Conservation (phyloP, 805 yeast genomes). For the Candida pseudoglaebosa region DNA sequence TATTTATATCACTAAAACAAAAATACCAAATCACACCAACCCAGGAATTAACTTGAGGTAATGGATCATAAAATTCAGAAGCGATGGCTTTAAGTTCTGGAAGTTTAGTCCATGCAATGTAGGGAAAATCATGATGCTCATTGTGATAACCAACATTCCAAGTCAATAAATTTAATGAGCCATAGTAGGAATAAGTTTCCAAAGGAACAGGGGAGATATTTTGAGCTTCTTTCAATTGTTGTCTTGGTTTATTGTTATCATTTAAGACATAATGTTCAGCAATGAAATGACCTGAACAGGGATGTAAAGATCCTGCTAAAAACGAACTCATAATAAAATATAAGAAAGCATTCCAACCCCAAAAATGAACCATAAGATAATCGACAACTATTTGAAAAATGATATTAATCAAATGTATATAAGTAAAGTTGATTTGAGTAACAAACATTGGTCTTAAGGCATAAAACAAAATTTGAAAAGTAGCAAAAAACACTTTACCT, state of each 20-base stretch:
- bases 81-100: conserved; percentile 65
- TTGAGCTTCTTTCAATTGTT: conserved; percentile 10
- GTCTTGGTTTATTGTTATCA: conserved; percentile 45
- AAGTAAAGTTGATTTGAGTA: conserved; percentile 69
- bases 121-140: conserved; percentile 95
- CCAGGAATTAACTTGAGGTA: conserved; percentile 81
- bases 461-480: conserved; percentile 83
- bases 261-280: conserved; percentile 86
- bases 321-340: conserved; percentile 77
- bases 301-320: conserved; percentile 88
- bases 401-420: conserved; percentile 68
- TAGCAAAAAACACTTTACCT: conserved; percentile 88
- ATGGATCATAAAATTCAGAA: conserved; percentile 72
- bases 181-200: conserved; percentile 89
- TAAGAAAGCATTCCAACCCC: conserved; percentile 61
- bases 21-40: conserved; percentile 69
- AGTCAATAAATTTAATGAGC: conserved; percentile 67
- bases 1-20: conserved; percentile 60
- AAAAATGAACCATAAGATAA: conserved; percentile 47
- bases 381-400: conserved; percentile 59
- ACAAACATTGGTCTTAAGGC: conserved; percentile 88
- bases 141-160: conserved; percentile 95
- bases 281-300: conserved; percentile 92
- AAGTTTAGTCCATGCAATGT: conserved; percentile 82
- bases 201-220: conserved; percentile 43